Base-by-base conservation (phyloP, 2,329 filamentous ascomycete genomes). In the Neofusicoccum parvum region DNA sequence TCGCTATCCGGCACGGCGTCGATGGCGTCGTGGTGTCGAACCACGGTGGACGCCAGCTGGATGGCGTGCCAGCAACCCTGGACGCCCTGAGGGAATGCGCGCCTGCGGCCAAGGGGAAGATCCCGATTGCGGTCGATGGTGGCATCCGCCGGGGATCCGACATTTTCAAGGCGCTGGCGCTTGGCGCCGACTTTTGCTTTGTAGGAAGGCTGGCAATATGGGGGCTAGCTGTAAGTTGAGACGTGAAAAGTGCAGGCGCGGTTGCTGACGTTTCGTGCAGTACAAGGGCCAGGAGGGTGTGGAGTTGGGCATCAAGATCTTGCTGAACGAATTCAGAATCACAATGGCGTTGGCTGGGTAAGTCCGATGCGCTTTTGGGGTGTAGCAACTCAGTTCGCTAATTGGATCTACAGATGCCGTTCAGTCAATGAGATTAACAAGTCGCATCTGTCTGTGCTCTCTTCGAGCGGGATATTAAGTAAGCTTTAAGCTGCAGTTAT, bases 101-200 rank as follows among this genome's bases (percentile, higher is more conserved):
- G 0, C 70, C 71, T 2, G 78, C 76, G 5, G 78, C 76, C 1
- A 69, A 73, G 2, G 81, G 82, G 17, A 82, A 81, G 66, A 78
- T 89, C n/a, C 83, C 84, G 0, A 80, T 91, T 20, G 81, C 90
- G 49, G 84, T 90, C 15, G 89, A 91, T 70, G 83, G 81, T 11
- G 85, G 86, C 0, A 82, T 88, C 37, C 72, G 86, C 45, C 80
- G 82, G 14, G 86, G 85, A 0, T 83, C 80, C 0, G 86, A 88
- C 71, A 79, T 87, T 11, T 83, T 88, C 75, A 88, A 88, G 71
- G 85, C 85, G 1, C 72, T 86, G 2, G 81, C 82, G 2, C 72
- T 86, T 2, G 83, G 83, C 2, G 84, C 83, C 0, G 76, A 83
- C 62, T 84, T 77, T 71, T 81, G 76, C 66, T 86, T 75, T 81